Conservation (phyloP, 2,329 filamentous ascomycete genomes). For the Daldinia sp. region DNA sequence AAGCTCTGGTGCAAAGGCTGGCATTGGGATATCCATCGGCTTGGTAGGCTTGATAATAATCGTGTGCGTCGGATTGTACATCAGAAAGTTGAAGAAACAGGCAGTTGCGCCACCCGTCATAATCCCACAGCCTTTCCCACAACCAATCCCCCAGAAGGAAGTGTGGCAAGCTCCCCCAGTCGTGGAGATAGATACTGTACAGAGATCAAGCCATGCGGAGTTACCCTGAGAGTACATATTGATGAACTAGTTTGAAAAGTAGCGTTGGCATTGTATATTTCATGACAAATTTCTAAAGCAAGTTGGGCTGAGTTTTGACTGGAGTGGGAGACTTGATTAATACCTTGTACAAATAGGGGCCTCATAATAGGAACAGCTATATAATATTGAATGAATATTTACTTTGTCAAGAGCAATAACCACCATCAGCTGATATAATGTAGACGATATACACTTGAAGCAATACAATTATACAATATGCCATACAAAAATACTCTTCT, state of each 20-base stretch:
- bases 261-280: not conserved
- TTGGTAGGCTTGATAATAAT: not conserved
- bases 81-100: not conserved
- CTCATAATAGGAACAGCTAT: not conserved
- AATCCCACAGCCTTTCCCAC: not conserved
- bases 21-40: constrained; percentile 8
- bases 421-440: not conserved
- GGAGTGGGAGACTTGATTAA: not conserved
- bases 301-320: not conserved
- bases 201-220: not conserved
- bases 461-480: not conserved
- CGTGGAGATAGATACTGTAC: not conserved
- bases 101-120: not conserved
- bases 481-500: not conserved
- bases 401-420: too few relatives aligned
- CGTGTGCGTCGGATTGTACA: not conserved
- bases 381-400: too few relatives aligned
- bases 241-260: not conserved
- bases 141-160: not conserved
- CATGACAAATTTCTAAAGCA: not conserved
- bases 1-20: constrained; percentile 10
- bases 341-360: not conserved
- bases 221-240: not conserved
- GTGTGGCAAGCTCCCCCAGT: not conserved
- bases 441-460: too few relatives aligned